Conservation (phyloP, 129 eudicot species). For the Glebionis coronaria region DNA sequence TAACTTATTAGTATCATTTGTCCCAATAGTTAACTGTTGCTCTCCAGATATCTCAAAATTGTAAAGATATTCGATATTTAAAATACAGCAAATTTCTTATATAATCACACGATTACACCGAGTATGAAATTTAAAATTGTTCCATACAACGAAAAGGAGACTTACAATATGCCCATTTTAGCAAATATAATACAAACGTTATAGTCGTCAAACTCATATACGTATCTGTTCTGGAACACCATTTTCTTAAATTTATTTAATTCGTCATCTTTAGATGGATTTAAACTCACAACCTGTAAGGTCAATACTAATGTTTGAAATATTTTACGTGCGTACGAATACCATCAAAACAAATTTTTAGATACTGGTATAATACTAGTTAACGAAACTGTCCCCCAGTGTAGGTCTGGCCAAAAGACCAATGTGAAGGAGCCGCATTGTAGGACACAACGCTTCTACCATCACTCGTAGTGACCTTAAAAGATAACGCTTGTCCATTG, state of each 20-base stretch:
- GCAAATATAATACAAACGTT: constrained; percentile 10
- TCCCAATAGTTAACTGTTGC: too few relatives aligned
- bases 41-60: too few relatives aligned
- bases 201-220: constrained; percentile 27
- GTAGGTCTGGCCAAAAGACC: constrained; percentile 79
- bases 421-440: constrained; percentile 53
- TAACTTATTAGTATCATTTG: too few relatives aligned
- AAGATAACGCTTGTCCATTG: constrained; percentile 68
- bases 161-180: constrained; percentile 5
- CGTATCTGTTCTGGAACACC: constrained; percentile 15
- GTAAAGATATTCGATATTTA: not conserved
- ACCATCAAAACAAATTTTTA: constrained; percentile 3
- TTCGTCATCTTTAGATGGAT: constrained; percentile 1
- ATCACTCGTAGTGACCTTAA: constrained; percentile 68
- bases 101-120: constrained; percentile 16
- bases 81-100: not conserved
- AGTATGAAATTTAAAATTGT: constrained; percentile 12
- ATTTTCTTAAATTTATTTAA: constrained; percentile 1
- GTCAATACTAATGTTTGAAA: constrained; percentile 1
- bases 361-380: not conserved
- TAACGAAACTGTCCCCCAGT: constrained; percentile 62
- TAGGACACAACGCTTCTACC: constrained; percentile 67
- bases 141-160: constrained; percentile 15
- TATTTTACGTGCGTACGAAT: not conserved
- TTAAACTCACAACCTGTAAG: constrained; percentile 16